Evolutionary conservation across 1,139 yeast species (phyloP), one percentile per base, ranked within the genome.

Genomic region (Kluyveromyces marxianus): DNA sequence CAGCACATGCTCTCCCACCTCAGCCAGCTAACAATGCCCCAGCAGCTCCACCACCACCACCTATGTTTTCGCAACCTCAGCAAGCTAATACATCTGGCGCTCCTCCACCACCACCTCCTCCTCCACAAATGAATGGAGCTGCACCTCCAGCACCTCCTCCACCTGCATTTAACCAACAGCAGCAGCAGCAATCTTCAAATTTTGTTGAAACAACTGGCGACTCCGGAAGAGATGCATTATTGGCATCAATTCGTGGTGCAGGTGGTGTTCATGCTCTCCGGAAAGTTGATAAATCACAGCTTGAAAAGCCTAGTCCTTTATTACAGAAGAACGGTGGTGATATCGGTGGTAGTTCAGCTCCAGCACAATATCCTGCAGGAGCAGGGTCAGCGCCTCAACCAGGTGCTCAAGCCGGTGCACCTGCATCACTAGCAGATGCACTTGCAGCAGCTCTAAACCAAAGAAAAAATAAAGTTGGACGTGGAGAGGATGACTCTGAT

Each of bases 401-500:
- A 1, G 57, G 70, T 2, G 63, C 71, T 6, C 64, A 70, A 21
- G 74, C 75, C 4, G 70, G 72, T 2, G 66, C 68, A 7, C 74
- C 76, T 3, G 66, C 69, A 2, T 74, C 77, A 40, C 69, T 89
- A 45, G 96, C 96, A 0, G 95, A 86, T 64, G 96, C 96, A 0
- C 70, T 90, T 46, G 90, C 95, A 3, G 86, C 84, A 28, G 97
- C 97, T 1, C 72, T 90, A 54, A 84, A 74, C 56, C 77, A 80
- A 51, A 76, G 97, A 58, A 90, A 90, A 68, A 79, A 76, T 32
- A 88, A 87, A 62, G 95, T 90, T 7, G 78, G 89, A 1, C 80
- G 76, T 35, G 83, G 90, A 57, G 96, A 88, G 56, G 95, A 85
- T 53, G 97, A 90, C 54, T 86, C 81, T 51, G 95, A 87, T 50